phyloP scores from a whole-genome alignment of 129 eudicot genomes.

The Lactuca sativa region DNA sequence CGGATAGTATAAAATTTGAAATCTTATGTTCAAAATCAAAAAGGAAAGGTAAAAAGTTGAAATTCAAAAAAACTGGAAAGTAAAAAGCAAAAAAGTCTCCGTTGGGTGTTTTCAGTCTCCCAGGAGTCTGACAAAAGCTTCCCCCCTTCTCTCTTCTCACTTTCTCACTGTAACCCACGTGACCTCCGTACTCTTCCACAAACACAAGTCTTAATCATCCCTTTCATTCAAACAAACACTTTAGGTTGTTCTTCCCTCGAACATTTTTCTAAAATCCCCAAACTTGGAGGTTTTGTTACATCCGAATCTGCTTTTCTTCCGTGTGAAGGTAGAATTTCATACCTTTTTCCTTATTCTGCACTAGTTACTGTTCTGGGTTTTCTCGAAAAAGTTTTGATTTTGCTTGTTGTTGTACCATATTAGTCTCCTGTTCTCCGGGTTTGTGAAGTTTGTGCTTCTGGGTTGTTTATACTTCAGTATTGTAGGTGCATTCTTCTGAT shows the following conservation, averaged over 20 bases:
- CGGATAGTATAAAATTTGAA: not conserved
- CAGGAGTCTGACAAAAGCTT: constrained; percentile 44
- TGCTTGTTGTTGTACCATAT: not conserved
- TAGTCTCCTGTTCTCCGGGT: not conserved
- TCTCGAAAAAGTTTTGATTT: not conserved
- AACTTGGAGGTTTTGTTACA: constrained; percentile 10
- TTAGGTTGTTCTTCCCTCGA: not conserved
- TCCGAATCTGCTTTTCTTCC: constrained; percentile 38
- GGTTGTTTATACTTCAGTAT: constrained; percentile 9
- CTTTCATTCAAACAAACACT: not conserved
- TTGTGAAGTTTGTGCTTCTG: constrained; percentile 10
- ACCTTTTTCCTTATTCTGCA: not conserved
- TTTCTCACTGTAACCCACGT: constrained; percentile 31
- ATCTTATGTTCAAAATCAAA: constrained; percentile 4
- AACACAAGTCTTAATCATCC: not conserved
- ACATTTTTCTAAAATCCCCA: constrained; percentile 6
- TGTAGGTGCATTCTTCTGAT: constrained; percentile 10
- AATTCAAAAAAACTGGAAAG: not conserved
- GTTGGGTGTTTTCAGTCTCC: constrained; percentile 34
- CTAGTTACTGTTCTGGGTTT: constrained; percentile 16
- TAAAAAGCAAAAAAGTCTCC: not conserved
- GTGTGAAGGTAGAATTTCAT: constrained; percentile 17
- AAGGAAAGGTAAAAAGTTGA: not conserved
- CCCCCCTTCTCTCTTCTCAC: constrained; percentile 5
- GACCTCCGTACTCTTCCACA: constrained; percentile 21